These are phyloP conservation scores for Russula lepida DNA, from an alignment of 768 basidiomycete species.

Conservation along the genomic window DNA sequence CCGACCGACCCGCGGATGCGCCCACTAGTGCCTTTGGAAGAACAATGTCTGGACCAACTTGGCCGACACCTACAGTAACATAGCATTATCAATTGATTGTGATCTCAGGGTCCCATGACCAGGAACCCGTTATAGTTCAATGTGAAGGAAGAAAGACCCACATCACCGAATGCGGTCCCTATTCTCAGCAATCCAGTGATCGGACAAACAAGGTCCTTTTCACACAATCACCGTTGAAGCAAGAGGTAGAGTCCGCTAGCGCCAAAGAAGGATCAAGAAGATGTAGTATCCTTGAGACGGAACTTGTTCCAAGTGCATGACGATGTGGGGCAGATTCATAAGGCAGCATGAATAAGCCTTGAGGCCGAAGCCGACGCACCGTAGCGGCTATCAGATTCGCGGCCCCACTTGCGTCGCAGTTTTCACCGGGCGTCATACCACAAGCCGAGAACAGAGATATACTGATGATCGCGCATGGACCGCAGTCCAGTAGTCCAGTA, in stretches of 20 bases:
- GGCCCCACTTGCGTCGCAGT: not conserved
- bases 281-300: not conserved
- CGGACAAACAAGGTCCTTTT: not conserved
- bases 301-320: not conserved
- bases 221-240: not conserved
- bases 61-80: not conserved
- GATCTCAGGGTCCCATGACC: not conserved
- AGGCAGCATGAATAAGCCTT: conserved; percentile 8
- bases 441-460: not conserved
- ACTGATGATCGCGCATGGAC: not conserved
- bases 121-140: not conserved
- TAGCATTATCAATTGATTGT: conserved; percentile 3
- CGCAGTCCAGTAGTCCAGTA: not conserved
- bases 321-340: not conserved
- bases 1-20: not conserved
- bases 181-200: not conserved
- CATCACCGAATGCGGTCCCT: not conserved
- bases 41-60: not conserved
- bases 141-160: not conserved
- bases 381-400: conserved; percentile 1
- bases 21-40: not conserved
- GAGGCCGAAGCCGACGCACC: not conserved
- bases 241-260: not conserved
- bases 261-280: not conserved
- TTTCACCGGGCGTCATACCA: not conserved